Conservation (phyloP, 1,139 yeast species). For the Hyphopichia fennica region DNA sequence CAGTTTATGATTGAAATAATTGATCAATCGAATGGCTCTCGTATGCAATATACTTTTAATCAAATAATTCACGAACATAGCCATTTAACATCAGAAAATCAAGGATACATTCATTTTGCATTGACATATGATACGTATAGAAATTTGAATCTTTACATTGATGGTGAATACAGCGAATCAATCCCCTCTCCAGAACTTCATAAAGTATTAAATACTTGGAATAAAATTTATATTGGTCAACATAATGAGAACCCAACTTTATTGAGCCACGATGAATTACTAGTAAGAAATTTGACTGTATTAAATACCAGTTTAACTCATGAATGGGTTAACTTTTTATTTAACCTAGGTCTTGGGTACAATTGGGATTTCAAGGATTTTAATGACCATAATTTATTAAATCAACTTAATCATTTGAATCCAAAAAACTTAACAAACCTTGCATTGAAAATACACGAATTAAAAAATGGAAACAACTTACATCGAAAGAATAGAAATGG, state of each 20-base stretch:
- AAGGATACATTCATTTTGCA: constrained; percentile 34
- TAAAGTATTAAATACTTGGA: constrained; percentile 32
- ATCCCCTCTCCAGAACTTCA: constrained; percentile 42
- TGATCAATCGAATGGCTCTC: constrained; percentile 23
- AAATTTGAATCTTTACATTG: constrained; percentile 37
- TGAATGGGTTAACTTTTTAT: constrained; percentile 42
- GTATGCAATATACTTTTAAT: constrained; percentile 36
- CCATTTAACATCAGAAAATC: constrained; percentile 12
- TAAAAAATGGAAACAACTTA: constrained; percentile 5
- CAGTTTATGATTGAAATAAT: constrained; percentile 35
- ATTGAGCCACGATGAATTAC: constrained; percentile 24
- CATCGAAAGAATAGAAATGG: background rate
- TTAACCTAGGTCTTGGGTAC: constrained; percentile 38
- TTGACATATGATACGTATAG: constrained; percentile 39
- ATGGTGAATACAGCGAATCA: constrained; percentile 47
- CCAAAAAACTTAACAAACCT: constrained; percentile 26
- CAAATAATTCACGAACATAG: constrained; percentile 19
- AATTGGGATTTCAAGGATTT: constrained; percentile 41
- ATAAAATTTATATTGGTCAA: constrained; percentile 40
- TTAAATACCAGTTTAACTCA: constrained; percentile 27
- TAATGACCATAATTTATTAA: constrained; percentile 27
- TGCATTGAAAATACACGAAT: constrained; percentile 22
- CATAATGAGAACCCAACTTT: constrained; percentile 8
- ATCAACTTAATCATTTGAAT: constrained; percentile 31
- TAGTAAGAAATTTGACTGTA: constrained; percentile 33